Conservation (phyloP, 768 basidiomycete genomes). For the Kondoa malvinella region DNA sequence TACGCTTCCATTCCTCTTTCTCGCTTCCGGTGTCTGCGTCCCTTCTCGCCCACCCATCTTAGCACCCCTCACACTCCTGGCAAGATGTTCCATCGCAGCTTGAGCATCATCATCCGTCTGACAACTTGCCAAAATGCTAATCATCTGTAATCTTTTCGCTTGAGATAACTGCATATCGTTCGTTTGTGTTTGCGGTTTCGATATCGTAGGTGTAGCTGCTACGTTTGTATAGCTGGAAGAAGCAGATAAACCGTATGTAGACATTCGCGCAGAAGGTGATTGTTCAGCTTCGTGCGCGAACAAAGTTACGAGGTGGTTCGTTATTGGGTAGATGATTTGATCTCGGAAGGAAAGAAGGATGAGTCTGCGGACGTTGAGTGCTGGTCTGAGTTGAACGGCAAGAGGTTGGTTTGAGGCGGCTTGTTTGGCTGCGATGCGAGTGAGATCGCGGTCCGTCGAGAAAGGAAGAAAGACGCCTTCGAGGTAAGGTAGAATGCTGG, state of each 20-base stretch:
- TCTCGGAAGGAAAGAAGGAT: conserved; percentile 27
- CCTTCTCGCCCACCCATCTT: no score
- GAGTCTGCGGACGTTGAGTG: conserved; percentile 24
- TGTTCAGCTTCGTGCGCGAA: conserved; percentile 1
- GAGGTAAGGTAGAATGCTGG: conserved; percentile 27
- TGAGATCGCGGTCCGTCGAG: conserved; percentile 18
- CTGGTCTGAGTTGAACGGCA: conserved; percentile 3
- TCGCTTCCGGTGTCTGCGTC: no score
- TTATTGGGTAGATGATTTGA: conserved; percentile 22
- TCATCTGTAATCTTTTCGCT: conserved; percentile 18
- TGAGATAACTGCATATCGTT: conserved; percentile 6
- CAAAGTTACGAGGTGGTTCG: background rate
- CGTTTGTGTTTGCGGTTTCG: conserved; percentile 7
- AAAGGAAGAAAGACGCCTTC: conserved; percentile 29
- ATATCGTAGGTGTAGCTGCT: background rate
- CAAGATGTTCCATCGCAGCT: conserved; percentile 10
- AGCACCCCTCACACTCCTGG: conserved; percentile 10
- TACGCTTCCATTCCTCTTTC: no score
- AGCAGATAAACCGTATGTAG: background rate
- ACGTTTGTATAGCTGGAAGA: conserved; percentile 5
- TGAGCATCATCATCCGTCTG: conserved; percentile 14
- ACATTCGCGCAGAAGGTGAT: background rate
- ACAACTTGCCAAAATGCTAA: conserved; percentile 9
- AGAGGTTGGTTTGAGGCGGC: background rate
- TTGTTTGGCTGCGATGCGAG: background rate